Evolutionary conservation across 1,139 yeast genomes (phyloP), one percentile per base, ranked within the genome.

Genomic region (Pneumocystis canis): DNA sequence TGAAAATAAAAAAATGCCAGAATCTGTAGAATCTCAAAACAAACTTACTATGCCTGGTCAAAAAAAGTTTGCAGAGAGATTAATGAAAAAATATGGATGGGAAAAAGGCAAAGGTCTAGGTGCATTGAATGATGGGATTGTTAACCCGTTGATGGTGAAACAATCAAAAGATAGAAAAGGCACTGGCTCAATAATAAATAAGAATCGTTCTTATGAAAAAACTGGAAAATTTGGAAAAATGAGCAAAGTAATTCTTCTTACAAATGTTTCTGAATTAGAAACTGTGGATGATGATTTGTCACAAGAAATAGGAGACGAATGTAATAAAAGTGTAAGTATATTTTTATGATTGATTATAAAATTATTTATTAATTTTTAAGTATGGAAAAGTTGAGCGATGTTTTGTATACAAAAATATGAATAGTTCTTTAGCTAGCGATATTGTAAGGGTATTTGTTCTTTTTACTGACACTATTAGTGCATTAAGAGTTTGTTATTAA

Each of bases 81-180:
- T 66, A n/a, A 56, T 66, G 60, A 20, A 62, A 3, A 66, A 66
- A 54, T 65, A 66, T 56, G 68, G 68, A 60, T 66, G 68, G 68
- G 63, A 66, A n/a, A 66, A 67, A n/a, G 68, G 68, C 3, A 41
- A 62, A 31, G 68, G 68, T 4, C 61, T 66, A 9, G 68, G 68
- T 20, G 62, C 66, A 9, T 16, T 60, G 5, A 58, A 63, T 9
- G 58, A 58, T 18, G 68, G 68, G 2, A 64, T 65, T 47, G 62
- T 66, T 16, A 63, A 63, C 16, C 66, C 68, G 2, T 58, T 66
- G 18, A 63, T 41, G 14, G 67, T 66, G 37, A 60, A 62, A n/a
- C 63, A 65, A 9, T 66, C 66, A 58, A 66, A 66, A 41, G 53
- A 53, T 18, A 58, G 61, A 11, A 64, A 64, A 25, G 68, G 68